Conservation (phyloP, 1,284 basidiomycete species). For the Earliella scabrosa region DNA sequence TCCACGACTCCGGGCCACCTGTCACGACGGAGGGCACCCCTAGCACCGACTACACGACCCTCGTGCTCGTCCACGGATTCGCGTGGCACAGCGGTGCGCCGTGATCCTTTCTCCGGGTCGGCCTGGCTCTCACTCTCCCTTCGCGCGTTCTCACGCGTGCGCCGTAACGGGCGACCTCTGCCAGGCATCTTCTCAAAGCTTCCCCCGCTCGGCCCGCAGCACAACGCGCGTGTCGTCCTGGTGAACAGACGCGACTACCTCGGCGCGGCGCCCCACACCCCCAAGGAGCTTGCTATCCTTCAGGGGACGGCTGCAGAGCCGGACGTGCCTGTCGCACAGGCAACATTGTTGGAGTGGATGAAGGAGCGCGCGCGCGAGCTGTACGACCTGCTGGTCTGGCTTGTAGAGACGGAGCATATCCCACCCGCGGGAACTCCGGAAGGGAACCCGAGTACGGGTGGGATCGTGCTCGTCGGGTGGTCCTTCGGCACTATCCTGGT, state of each 20-base stretch:
- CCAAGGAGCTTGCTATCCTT: slow-evolving; percentile 26
- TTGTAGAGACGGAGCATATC: slow-evolving; percentile 23
- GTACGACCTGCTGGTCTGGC: slow-evolving; percentile 29
- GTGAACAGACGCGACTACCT: slow-evolving; percentile 39
- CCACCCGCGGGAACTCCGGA: slow-evolving; percentile 6
- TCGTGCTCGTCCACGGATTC: slow-evolving; percentile 32
- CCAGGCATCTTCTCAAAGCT: slow-evolving; percentile 31
- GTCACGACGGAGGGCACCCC: background rate
- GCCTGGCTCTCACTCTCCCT: background rate
- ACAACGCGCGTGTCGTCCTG: slow-evolving; percentile 33
- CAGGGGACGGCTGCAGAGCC: background rate
- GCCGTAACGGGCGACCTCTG: background rate
- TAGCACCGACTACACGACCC: slow-evolving; percentile 26
- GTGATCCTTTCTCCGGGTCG: background rate
- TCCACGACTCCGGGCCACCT: slow-evolving; percentile 16
- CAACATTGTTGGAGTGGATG: slow-evolving; percentile 6
- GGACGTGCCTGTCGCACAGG: slow-evolving; percentile 4
- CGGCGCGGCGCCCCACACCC: slow-evolving; percentile 28
- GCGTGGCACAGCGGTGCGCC: slow-evolving; percentile 28
- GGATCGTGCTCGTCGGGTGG: slow-evolving; percentile 8
- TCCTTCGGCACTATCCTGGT: slow-evolving; percentile 8
- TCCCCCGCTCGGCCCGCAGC: slow-evolving; percentile 16
- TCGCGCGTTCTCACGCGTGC: background rate
- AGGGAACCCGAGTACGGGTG: background rate
- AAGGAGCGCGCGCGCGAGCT: slow-evolving; percentile 20